Base-by-base conservation (phyloP, 306 rosid species). In the Quercus aquifolioides region DNA sequence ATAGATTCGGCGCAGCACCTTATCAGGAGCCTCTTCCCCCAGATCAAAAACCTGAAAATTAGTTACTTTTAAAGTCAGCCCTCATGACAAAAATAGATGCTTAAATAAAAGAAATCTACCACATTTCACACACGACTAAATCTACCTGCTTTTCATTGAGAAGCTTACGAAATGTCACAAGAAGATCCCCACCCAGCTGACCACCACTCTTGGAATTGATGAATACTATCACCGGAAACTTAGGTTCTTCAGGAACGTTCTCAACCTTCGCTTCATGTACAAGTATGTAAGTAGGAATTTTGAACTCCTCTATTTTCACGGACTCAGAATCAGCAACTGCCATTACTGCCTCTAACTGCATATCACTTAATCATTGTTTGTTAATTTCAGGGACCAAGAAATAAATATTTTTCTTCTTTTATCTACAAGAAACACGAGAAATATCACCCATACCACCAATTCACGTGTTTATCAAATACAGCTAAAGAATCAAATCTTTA, bases 131-230 rank as follows among this genome's bases (percentile, higher is more conserved):
- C n/a, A 26, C 7, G 33, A 35, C 20, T 73, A 58, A 74, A 69
- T 19, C 8, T 43, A 89, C 99, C 97, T 95, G 99, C 9, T 86
- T 80, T 68, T 85, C 81, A 55, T 84, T 90, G 35, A 95, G 97
- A 68, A 95, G 76, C 58, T 78, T 2, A 3, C 88, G 84, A 74
- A 86, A 95, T 0, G 99, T 89, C 54, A 58, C 49, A 33, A 93
- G 83, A 28, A 95, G 98, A 59, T 85, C 76, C 52, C 96, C 99
- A 58, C 99, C 99, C n/a, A 95, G 96, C 84, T 90, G 99, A 25
- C 99, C 99, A 68, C 99, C 99, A 87, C 99, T 95, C 90, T 71
- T 91, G 88, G 97, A 88, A 85, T 95, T 95, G 65, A 93, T 69
- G 65, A 95, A 95, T 69, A 93, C 94, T 59, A 95, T 74, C 14